phyloP scores from a whole-genome alignment of 2,329 filamentous ascomycete species.

The Aureobasidium melanogenum region DNA sequence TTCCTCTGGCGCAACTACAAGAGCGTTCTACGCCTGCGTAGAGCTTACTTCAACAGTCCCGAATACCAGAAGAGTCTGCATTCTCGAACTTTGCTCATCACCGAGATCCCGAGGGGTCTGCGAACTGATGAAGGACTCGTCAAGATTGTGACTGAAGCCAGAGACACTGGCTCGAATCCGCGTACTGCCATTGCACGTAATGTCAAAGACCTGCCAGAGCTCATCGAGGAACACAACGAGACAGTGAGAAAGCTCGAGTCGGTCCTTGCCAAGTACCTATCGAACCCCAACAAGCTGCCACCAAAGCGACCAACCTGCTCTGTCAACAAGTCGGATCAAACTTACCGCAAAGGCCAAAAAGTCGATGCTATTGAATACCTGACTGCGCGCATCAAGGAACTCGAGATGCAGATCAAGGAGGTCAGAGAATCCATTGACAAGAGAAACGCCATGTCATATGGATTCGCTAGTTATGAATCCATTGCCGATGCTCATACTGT shows the following conservation, averaged over 20 bases:
- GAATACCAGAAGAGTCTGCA: conserved; percentile 87
- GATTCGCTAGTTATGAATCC: conserved; percentile 86
- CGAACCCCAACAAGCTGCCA: conserved; percentile 73
- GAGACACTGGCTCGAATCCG: conserved; percentile 68
- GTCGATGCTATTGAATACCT: conserved; percentile 93
- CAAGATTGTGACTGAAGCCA: conserved; percentile 70
- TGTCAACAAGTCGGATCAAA: conserved; percentile 70
- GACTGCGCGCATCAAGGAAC: conserved; percentile 69
- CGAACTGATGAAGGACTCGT: conserved; percentile 81
- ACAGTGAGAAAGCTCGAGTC: conserved; percentile 74
- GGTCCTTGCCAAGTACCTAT: conserved; percentile 81
- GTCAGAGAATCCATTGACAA: conserved; percentile 75
- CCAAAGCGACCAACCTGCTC: conserved; percentile 66
- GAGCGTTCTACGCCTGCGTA: conserved; percentile 60
- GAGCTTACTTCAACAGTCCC: conserved; percentile 71
- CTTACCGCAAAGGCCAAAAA: conserved; percentile 60
- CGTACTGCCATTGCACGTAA: conserved; percentile 80
- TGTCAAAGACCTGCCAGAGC: conserved; percentile 75
- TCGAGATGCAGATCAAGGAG: conserved; percentile 78
- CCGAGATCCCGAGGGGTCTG: conserved; percentile 69
- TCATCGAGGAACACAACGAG: conserved; percentile 77
- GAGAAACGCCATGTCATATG: conserved; percentile 80
- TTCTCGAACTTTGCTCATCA: conserved; percentile 60
- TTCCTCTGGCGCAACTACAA: conserved; percentile 91
- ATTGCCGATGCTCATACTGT: conserved; percentile 83